Conservation (phyloP, 2,329 filamentous ascomycete genomes). For the Botrytis squamosa region DNA sequence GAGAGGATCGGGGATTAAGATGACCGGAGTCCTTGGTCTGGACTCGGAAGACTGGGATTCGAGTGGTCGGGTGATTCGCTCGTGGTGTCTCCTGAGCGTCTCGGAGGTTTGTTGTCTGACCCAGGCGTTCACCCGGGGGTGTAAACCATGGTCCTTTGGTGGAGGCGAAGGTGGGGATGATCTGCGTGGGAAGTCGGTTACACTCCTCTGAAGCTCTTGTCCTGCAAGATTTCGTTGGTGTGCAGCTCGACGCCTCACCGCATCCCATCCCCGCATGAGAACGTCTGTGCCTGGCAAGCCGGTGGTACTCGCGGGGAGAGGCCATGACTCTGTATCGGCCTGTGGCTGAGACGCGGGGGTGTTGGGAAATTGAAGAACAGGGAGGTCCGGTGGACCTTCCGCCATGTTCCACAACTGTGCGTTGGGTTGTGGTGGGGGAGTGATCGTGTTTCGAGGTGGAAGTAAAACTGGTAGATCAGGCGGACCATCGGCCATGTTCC, state of each 20-base stretch:
- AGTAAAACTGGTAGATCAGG: neutral
- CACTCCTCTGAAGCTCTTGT: neutral
- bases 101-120: neutral
- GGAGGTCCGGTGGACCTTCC: neutral
- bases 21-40: neutral
- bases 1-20: neutral
- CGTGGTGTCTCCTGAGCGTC: neutral
- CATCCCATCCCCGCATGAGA: neutral
- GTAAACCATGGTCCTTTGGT: no score
- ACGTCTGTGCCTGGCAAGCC: neutral
- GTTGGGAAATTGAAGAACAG: neutral
- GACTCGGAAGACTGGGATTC: neutral
- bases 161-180: neutral
- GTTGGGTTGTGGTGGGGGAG: neutral
- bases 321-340: no score
- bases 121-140: neutral
- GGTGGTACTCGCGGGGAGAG: neutral
- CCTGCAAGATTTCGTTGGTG: neutral
- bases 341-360: neutral
- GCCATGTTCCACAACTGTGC: neutral
- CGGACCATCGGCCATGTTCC: neutral
- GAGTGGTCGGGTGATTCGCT: neutral
- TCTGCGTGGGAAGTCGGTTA: neutral
- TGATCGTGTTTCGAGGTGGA: neutral
- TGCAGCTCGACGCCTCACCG: neutral